These are phyloP conservation scores for Cercospora berteroae DNA, from an alignment of 2,329 filamentous ascomycete species.

Conservation along the genomic window DNA sequence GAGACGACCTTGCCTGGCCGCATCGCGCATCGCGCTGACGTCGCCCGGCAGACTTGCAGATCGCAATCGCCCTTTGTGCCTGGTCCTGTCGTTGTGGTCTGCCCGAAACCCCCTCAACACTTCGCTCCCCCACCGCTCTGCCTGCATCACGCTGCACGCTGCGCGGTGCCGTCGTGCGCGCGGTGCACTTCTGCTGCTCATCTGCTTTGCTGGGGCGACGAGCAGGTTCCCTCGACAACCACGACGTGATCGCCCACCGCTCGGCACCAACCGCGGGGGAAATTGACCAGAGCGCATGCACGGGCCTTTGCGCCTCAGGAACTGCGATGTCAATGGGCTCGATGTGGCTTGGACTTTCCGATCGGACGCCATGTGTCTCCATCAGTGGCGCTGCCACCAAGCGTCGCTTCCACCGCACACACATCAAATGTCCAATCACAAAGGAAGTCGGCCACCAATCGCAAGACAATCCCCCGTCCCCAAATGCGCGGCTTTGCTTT, in stretches of 20 bases:
- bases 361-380: neutral
- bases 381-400: slow-evolving; percentile 3
- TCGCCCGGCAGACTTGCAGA: slow-evolving; percentile 2
- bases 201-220: slow-evolving; percentile 7
- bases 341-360: neutral
- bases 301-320: neutral
- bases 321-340: neutral
- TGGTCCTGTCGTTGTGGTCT: neutral
- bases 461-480: neutral
- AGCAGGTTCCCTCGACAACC: slow-evolving; percentile 11
- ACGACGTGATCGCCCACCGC: neutral
- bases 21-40: neutral
- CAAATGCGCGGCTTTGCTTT: neutral
- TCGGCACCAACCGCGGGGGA: slow-evolving; percentile 1
- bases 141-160: neutral
- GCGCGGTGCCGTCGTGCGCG: neutral
- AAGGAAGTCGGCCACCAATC: neutral
- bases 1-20: neutral
- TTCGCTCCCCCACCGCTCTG: neutral
- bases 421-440: neutral
- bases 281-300: neutral
- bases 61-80: slow-evolving; percentile 5
- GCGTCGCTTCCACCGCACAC: neutral
- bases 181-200: neutral
- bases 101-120: neutral